These are phyloP conservation scores for Rubia yunnanensis DNA, from an alignment of 257 asterid species.

Conservation along the genomic window DNA sequence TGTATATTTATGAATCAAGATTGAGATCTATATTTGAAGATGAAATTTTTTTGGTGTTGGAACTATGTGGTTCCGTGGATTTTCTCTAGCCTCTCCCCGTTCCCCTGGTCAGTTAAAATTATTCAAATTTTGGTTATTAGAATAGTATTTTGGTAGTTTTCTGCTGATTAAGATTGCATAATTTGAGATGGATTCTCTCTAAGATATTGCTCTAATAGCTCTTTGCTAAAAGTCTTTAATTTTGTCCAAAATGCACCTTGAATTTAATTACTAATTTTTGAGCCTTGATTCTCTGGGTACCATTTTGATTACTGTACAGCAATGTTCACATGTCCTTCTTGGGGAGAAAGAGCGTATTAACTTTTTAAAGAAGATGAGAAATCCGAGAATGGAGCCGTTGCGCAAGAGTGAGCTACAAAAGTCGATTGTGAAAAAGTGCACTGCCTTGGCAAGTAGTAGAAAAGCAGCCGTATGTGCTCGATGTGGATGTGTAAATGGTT, in stretches of 20 bases:
- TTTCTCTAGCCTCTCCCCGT: not conserved
- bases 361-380: conserved; percentile 62
- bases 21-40: not conserved
- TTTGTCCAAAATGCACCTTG: not conserved
- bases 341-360: conserved; percentile 41
- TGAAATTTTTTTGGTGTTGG: not conserved
- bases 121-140: not conserved
- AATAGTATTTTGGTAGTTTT: not conserved
- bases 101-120: not conserved
- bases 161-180: not conserved
- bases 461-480: conserved; percentile 45
- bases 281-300: not conserved
- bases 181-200: not conserved
- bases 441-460: conserved; percentile 39
- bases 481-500: conserved; percentile 77
- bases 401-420: conserved; percentile 45
- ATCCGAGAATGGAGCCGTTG: conserved; percentile 50
- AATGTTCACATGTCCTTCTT: conserved; percentile 68
- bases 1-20: not conserved
- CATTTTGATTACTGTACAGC: conserved; percentile 28
- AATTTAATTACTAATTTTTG: not conserved
- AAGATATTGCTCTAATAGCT: not conserved
- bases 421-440: conserved; percentile 54
- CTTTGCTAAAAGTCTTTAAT: not conserved
- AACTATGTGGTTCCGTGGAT: not conserved